Base-by-base conservation (phyloP, 768 basidiomycete species). In the Boletus fagicola region DNA sequence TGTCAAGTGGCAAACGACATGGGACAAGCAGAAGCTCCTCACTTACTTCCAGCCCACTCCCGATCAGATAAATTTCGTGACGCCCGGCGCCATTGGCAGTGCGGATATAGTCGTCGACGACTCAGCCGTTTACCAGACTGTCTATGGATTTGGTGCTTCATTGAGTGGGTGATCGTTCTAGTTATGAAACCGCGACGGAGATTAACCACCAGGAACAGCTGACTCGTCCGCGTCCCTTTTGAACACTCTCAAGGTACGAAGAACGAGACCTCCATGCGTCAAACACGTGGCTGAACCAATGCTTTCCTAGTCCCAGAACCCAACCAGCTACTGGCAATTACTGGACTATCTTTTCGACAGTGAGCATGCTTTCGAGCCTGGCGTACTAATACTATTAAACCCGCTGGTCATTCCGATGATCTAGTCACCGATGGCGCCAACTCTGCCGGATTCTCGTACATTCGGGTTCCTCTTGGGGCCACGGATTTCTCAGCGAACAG, bases 391-490 rank as follows among this genome's bases (percentile, higher is more conserved):
- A n/a, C n/a, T n/a, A n/a, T n/a, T n/a, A 13, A 16, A 26, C 15
- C 28, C 31, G 1, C 46, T 62, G 33, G 59, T 51, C 6, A 18
- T 28, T 38, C 28, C 22, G 44, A 42, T n/a, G 26, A 9, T 36
- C 12, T 35, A 80, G 80, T 84, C 16, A 79, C 80, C 1, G 83
- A 90, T 66, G 84, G 78, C 0, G 78, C 80, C 12, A 75, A 82
- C 54, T 77, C 81, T 7, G 88, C 89, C 28, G 89, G 88, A 1
- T 72, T 91, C 51, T 84, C 83, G 43, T 87, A 86, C 63, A 71
- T 91, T 49, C 82, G 89, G 11, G 75, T 90, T 39, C 81, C 88
- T 0, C 76, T 91, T 15, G 89, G 89, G 15, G 85, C 89, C 5
- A 81, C 86, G 4, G 89, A 90, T 69, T 90, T 90, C 65, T 88